phyloP scores from a whole-genome alignment of 2,329 filamentous ascomycete genomes.

The Stagonosporopsis rhizophila region DNA sequence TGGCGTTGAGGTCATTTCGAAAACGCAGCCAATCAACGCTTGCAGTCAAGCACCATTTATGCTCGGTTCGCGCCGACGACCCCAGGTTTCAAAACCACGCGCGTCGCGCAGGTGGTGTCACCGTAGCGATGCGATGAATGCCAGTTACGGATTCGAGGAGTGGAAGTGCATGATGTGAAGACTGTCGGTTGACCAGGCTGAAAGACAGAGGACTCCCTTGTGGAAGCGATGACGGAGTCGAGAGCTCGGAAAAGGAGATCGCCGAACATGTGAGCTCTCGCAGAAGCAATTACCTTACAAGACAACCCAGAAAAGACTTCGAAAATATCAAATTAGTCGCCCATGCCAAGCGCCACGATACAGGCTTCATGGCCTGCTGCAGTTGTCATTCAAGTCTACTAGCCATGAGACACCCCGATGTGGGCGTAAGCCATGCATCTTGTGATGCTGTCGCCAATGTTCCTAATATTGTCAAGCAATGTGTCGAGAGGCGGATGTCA shows the following conservation, averaged over 20 bases:
- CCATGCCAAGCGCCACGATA: not conserved
- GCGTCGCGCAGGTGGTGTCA: conserved; percentile 28
- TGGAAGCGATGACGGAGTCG: not conserved
- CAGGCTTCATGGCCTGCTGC: conserved; percentile 4
- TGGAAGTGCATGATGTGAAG: not conserved
- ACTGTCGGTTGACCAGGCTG: not conserved
- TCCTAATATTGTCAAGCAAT: not conserved
- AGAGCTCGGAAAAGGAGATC: conserved; percentile 1
- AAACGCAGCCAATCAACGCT: conserved; percentile 25
- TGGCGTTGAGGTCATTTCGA: conserved; percentile 28
- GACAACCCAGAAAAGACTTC: not conserved
- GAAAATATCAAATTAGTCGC: not conserved
- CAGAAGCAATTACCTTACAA: conserved; percentile 10
- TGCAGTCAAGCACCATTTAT: conserved; percentile 25
- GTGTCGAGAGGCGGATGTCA: conserved; percentile 3
- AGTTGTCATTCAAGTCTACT: not conserved
- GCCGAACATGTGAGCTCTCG: not conserved
- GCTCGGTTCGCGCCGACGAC: conserved; percentile 16
- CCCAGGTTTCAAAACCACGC: conserved; percentile 28
- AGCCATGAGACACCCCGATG: not conserved
- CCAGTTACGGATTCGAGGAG: not conserved
- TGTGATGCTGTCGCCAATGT: conserved; percentile 3
- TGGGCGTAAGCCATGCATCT: not conserved
- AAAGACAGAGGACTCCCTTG: not conserved
- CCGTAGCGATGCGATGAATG: not conserved